Base-by-base conservation (phyloP, 169 alveolate species). In the Cystoisospora suis region DNA sequence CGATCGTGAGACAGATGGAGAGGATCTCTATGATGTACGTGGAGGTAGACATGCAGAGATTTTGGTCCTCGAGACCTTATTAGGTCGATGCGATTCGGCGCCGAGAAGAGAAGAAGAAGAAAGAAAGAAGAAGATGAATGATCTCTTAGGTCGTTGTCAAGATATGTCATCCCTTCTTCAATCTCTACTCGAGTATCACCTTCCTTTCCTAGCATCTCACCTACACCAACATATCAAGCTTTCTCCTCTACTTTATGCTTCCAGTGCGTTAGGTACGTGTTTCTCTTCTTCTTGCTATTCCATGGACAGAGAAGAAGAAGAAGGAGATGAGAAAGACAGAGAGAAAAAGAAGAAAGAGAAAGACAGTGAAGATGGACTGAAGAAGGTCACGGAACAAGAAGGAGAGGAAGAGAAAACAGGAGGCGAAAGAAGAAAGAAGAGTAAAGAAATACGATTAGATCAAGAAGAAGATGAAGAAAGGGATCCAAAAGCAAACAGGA, bases 241-340 rank as follows among this genome's bases (percentile, higher is more conserved):
- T 20, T 7, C 32, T 2, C 83, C 83, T 2, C 34, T 17, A 12
- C 4, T 12, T 17, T 72, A 38, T 38, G 83, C 83, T 2, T 1
- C 27, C 56, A 9, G 1, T 0, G 34, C 17, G 56, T 56, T 72
- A 7, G 53, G 42, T 0, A 23, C 83, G 38, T 46, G 58, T 56
- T 72, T 72, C 53, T 46, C 83, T 4, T 12, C 38, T 56, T 72
- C 58, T 34, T 72, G 83, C 83, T 72, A 72, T 27, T 46, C 46
- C 38, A 7, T 38, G 47, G 1, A 0, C 15, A 32, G 9, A 47
- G 27, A 3, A 27, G 80, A 69, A 4, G 7, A 5, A 36, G 80
- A 12, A 47, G 49, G 75, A 4, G 42, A 12, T 29, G 42, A 38
- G 45, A 44, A 47, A 47, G 45, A 29, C n/a, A 53, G 23, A 23